Conservation (phyloP, 1,139 yeast species). For the Taphrina sp. region DNA sequence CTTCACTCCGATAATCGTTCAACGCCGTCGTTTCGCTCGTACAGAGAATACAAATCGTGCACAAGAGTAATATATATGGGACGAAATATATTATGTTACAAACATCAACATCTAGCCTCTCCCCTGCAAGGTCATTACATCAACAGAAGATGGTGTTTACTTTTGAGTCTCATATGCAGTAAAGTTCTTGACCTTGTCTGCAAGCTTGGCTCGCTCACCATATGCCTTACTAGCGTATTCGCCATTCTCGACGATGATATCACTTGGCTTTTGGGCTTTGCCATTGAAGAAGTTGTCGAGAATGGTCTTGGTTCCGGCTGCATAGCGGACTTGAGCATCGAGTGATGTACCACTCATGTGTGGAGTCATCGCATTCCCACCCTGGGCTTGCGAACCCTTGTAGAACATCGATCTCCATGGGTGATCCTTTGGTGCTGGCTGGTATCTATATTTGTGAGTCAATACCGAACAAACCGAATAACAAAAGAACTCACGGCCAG, state of each 20-base stretch:
- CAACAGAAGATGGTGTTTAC: no score
- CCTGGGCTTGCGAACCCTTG: constrained; percentile 57
- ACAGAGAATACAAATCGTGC: no score
- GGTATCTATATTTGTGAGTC: no score
- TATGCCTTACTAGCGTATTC: constrained; percentile 72
- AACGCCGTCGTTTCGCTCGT: no score
- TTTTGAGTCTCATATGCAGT: constrained; percentile 28
- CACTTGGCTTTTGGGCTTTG: constrained; percentile 67
- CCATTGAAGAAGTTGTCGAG: constrained; percentile 62
- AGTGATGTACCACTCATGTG: constrained; percentile 77
- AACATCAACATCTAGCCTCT: no score
- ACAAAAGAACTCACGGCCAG: no score
- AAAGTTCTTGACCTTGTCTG: constrained; percentile 23
- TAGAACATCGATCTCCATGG: constrained; percentile 67
- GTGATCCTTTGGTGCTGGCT: constrained; percentile 73
- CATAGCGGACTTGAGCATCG: constrained; percentile 75
- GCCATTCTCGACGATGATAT: constrained; percentile 69
- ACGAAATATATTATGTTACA: no score
- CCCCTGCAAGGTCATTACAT: no score
- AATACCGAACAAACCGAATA: no score
- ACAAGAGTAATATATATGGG: no score
- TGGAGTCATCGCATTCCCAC: constrained; percentile 84
- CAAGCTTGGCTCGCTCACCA: constrained; percentile 45
- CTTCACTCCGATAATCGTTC: no score
- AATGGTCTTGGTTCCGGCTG: constrained; percentile 65